Base-by-base conservation (phyloP, 2,329 filamentous ascomycete genomes). In the Calonectria ilicicola region DNA sequence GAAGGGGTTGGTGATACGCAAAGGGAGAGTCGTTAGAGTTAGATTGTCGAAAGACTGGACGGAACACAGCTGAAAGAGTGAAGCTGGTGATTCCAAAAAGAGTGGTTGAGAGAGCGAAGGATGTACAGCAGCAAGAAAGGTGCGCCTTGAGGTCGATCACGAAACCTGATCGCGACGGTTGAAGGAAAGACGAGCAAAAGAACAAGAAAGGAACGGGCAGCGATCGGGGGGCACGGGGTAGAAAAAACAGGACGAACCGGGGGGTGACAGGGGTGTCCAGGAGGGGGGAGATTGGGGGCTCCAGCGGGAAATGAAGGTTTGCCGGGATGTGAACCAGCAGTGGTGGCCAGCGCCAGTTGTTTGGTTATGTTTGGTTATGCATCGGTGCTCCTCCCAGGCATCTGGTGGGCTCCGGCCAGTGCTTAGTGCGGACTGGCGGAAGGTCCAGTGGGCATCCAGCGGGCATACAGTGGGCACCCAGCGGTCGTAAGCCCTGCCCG, bases 41-140 rank as follows among this genome's bases (percentile, higher is more conserved):
- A 68, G 73, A 73, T 66, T 73, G 76, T 69, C 62, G 77, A 80
- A 80, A 79, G 80, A 85, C 81, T 81, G 84, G 82, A 85, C 82
- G 82, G 82, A 80, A 78, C 75, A 78, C 80, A 82, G 82, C 83
- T 85, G 76, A 86, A 83, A 82, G 84, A 86, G 81, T 86, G 84
- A 85, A 85, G 83, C 83, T 81, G 83, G 82, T 75, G 77, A 80
- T 82, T 77, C 80, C 77, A 77, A 78, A 75, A 82, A 83, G 69
- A 27, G 69, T 70, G 81, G 79, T 80, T 70, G 72, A 69, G 81
- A 77, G 80, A 81, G 80, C 75, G 76, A 69, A 68, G 19, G 72
- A 73, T 78, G 74, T 77, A 75, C 73, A 72, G 69, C 69, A 78
- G 77, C 76, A 77, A 76, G 73, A 77, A 77, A 74, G 70, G 71